Evolutionary conservation across 2,329 filamentous ascomycete species (phyloP).

Genomic region (Trichoderma arundinaceum): DNA sequence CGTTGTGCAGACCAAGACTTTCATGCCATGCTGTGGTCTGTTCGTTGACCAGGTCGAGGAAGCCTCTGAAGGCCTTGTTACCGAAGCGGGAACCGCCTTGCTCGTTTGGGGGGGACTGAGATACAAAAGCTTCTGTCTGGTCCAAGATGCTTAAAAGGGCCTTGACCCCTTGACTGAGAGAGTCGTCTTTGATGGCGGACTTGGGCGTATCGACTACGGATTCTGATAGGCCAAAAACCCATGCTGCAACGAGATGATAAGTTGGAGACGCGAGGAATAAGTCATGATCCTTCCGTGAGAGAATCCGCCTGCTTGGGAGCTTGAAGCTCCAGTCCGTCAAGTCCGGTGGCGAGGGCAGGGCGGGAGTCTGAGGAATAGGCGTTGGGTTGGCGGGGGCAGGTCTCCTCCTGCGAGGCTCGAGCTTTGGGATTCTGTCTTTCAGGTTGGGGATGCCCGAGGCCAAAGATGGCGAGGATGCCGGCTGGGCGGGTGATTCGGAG

Average conservation of each 20-base stretch:
- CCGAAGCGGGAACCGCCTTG: conserved; percentile 90
- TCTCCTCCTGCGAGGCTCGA: conserved; percentile 67
- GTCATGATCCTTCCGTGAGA: conserved; percentile 80
- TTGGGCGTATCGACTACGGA: conserved; percentile 74
- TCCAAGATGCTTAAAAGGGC: conserved; percentile 73
- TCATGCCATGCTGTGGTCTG: conserved; percentile 67
- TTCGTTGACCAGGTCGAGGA: conserved; percentile 71
- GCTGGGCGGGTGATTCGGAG: conserved; percentile 34
- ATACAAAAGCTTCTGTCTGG: conserved; percentile 69
- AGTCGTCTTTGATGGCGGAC: conserved; percentile 62
- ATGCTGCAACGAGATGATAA: conserved; percentile 76
- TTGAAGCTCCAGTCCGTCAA: conserved; percentile 65
- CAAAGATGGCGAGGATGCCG: conserved; percentile 27
- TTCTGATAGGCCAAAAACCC: conserved; percentile 86
- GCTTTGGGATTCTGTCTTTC: conserved; percentile 66
- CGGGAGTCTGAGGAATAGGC: conserved; percentile 76
- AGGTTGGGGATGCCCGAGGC: conserved; percentile 42
- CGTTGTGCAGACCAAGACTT: conserved; percentile 58
- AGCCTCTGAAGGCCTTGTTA: conserved; percentile 86
- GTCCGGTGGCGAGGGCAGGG: conserved; percentile 70
- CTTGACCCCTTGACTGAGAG: conserved; percentile 64
- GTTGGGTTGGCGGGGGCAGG: conserved; percentile 57
- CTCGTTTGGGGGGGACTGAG: conserved; percentile 77
- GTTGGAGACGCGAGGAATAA: conserved; percentile 80
- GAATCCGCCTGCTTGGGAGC: conserved; percentile 76